Evolutionary conservation across 495 filamentous ascomycete genomes (phyloP), one percentile per base, ranked within the genome.

Genomic region (Bathelium albidoporum): DNA sequence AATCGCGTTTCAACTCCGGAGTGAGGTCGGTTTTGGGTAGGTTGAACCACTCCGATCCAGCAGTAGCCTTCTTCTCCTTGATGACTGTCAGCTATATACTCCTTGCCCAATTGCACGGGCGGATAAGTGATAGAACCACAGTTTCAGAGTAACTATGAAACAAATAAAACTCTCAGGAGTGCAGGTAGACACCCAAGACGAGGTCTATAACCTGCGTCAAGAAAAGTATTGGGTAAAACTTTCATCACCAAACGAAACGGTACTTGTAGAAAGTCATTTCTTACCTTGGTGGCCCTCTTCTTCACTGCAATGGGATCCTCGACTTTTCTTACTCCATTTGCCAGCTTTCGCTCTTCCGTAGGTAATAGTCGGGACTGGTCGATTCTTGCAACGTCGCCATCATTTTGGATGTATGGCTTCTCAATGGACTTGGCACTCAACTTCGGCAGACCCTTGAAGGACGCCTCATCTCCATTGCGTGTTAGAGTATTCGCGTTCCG

Each of bases 101-200:
- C 31, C 31, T n/a, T 28, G 9, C 20, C 60, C 31, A 20, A 36
- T 11, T 26, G 64, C 65, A 49, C 65, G 44, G 31, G 22, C 60
- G 24, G 29, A 59, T 63, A 59, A 14, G 63, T 65, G 65, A 64
- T 52, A n/a, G n/a, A n/a, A n/a, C n/a, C 34, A 55, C 44, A 76
- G 79, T 79, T 77, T 97, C 93, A 96, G 92, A 92, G 94, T 98
- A 98, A 98, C 94, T 98, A 96, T 97, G 90, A 91, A 83, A 79
- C 78, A 75, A 80, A 76, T 73, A 74, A 74, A 70, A 75, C 87
- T 91, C 83, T 91, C 89, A 89, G 76, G 78, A 72, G 69, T 81
- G 84, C 83, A 85, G 85, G 81, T 76, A 78, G 80, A 80, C 74
- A 73, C 81, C 85, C 89, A 91, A 85, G 76, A 93, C 89, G 88